Conservation (phyloP, 768 basidiomycete species). For the Boletus rex-veris region DNA sequence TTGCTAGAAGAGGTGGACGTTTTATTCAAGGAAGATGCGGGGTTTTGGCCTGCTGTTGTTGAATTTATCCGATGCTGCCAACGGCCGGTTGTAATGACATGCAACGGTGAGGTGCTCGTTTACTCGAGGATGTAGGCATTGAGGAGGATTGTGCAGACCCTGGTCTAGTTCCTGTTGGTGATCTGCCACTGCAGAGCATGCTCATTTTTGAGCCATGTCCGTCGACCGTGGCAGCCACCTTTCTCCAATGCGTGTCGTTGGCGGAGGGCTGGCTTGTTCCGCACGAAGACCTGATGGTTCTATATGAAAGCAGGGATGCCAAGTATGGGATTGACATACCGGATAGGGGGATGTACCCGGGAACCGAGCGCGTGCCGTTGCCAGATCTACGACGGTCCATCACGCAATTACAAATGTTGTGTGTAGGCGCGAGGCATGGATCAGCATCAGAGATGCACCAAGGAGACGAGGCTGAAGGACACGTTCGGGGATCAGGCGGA, state of each 20-base stretch:
- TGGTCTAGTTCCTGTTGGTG: conserved; percentile 62
- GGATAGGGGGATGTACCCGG: conserved; percentile 35
- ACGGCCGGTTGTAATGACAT: conserved; percentile 90
- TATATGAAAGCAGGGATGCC: conserved; percentile 41
- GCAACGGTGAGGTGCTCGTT: conserved; percentile 65
- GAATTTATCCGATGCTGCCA: conserved; percentile 79
- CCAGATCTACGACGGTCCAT: conserved; percentile 68
- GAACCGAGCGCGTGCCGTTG: conserved; percentile 27
- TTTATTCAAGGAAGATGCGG: conserved; percentile 79
- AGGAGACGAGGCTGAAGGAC: conserved; percentile 29
- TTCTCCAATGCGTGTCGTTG: conserved; percentile 61
- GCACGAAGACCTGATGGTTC: conserved; percentile 38
- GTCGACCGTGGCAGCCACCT: conserved; percentile 53
- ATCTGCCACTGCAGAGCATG: conserved; percentile 74
- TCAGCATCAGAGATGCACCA: conserved; percentile 26
- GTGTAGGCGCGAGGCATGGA: conserved; percentile 34
- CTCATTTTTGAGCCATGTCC: conserved; percentile 64
- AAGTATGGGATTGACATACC: conserved; percentile 26
- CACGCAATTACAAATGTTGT: conserved; percentile 56
- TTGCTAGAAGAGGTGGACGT: conserved; percentile 96
- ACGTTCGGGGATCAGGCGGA: conserved; percentile 28
- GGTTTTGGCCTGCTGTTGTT: conserved; percentile 82
- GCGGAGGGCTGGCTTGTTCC: conserved; percentile 51
- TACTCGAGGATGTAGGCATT: conserved; percentile 8
- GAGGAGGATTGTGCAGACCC: conserved; percentile 47